Conservation (phyloP, 768 basidiomycete genomes). For the Auriscalpium microsporum region DNA sequence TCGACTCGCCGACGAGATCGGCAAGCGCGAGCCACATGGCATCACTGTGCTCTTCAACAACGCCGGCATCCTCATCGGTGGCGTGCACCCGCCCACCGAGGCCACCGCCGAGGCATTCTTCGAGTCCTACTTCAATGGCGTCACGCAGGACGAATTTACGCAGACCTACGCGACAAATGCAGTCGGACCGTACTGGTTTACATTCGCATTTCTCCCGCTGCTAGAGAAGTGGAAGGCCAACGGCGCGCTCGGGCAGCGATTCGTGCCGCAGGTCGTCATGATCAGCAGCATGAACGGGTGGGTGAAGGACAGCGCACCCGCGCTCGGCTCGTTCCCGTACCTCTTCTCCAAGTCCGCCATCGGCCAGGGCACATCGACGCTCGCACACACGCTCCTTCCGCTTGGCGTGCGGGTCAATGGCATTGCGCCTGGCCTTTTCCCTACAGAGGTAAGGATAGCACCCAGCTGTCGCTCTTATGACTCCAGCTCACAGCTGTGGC, state of each 20-base stretch:
- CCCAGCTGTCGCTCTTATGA: not conserved
- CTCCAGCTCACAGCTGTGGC: conserved; percentile 18
- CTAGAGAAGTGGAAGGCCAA: conserved; percentile 37
- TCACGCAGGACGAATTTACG: conserved; percentile 31
- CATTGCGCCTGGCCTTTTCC: conserved; percentile 34
- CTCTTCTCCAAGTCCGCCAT: conserved; percentile 40
- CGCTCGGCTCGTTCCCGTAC: conserved; percentile 36
- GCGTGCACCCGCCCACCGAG: conserved; percentile 20
- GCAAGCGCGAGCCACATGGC: conserved; percentile 23
- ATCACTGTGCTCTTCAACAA: conserved; percentile 43
- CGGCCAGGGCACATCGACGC: conserved; percentile 36
- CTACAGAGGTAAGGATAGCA: not conserved
- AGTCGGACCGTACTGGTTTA: conserved; percentile 43
- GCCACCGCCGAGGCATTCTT: conserved; percentile 31
- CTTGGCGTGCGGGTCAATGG: conserved; percentile 43
- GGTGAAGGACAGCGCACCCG: conserved; percentile 40
- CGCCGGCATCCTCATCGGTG: conserved; percentile 30
- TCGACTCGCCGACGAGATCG: conserved; percentile 34
- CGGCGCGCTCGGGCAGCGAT: conserved; percentile 24
- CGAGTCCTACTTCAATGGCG: conserved; percentile 29
- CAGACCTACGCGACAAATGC: conserved; percentile 31
- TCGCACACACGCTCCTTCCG: conserved; percentile 41
- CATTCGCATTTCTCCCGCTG: conserved; percentile 48
- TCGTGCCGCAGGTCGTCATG: conserved; percentile 42
- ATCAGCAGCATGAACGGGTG: conserved; percentile 46